Percentiles rank a stretch among this genome's conserved stretches.
Evolutionary conservation across 2,329 filamentous ascomycete species (phyloP).

Genomic region (Aspergillus brunneoviolaceus): DNA sequence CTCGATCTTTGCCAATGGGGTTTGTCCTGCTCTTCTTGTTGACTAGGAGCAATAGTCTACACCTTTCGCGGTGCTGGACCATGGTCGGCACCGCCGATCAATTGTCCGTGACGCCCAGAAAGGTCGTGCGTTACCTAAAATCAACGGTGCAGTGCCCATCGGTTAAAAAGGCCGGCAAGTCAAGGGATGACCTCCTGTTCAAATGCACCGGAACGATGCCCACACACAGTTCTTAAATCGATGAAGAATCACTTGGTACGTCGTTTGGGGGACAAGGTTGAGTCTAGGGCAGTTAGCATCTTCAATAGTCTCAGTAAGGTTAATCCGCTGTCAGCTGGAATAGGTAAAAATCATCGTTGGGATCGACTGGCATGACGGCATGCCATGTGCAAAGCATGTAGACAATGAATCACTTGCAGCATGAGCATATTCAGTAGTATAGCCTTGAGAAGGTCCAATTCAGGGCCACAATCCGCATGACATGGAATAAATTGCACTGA

Average conservation of each 20-base stretch:
- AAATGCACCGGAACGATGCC: not conserved
- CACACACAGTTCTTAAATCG: not conserved
- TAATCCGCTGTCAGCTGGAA: not conserved
- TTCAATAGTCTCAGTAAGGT: not conserved
- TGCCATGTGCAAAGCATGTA: not conserved
- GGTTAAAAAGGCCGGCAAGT: not conserved
- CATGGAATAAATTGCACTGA: not conserved
- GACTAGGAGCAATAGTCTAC: not conserved
- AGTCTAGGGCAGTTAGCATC: not conserved
- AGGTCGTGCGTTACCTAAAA: slow-evolving; percentile 2
- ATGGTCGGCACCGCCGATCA: slow-evolving; percentile 1
- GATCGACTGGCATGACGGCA: not conserved
- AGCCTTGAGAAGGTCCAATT: not conserved
- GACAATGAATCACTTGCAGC: not conserved
- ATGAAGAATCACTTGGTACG: not conserved
- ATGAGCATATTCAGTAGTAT: not conserved
- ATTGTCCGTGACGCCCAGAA: not conserved
- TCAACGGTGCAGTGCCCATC: not conserved
- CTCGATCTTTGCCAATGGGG: not conserved
- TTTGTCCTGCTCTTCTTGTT: not conserved
- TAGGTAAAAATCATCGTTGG: not conserved
- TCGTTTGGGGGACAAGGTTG: not conserved
- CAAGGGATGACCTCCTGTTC: not conserved
- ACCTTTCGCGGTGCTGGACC: not conserved
- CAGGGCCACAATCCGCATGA: not conserved